Base-by-base conservation (phyloP, 2,329 filamentous ascomycete genomes). In the Furcasterigmium furcatum region DNA sequence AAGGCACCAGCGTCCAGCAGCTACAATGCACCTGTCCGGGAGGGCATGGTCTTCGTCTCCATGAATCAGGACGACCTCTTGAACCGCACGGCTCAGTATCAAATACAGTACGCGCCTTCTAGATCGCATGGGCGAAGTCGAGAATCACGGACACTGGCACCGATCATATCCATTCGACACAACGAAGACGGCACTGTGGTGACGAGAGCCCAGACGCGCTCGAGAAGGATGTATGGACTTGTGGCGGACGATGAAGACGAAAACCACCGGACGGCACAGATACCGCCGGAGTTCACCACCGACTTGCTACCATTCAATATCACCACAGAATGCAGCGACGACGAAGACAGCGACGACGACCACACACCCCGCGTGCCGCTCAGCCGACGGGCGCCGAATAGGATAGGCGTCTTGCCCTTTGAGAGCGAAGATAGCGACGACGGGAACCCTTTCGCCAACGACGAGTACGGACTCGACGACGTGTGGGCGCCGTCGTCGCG, bases 11-110 rank as follows among this genome's bases (percentile, higher is more conserved):
- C 83, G 29, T 72, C 79, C 36, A 64, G 62, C 52, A 88, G 88
- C 44, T 96, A 91, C 64, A 91, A 90, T 49, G 85, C 89, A 55
- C 91, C 91, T 44, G 85, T 96, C 44, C 85, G 92, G 65, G 88
- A 95, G 75, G 92, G 94, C 38, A 85, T 96, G 77, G 80, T 97
- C 1, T 96, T 96, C 59, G 78, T 97, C 22, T 81, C 88, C 38
- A 96, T 96, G 91, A 79, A 83, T 34, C 80, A 84, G 30, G 84
- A 95, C 54, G 85, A 94, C 49, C 71, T 94, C 2, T 68, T 94
- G 36, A 79, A 74, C 18, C 78, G 85, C 47, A 94, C 89, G 10
- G 79, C 86, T 7, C 77, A 83, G 49, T 92, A 92, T 61, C 81
- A 88, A 53, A 84, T 92, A 21, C 80, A 85, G 54, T 89, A 87